A percentile compares a stretch with the other conserved stretches of the same genome.
Conservation (phyloP, 1,284 basidiomycete species). For the Lentinus polychrous region DNA sequence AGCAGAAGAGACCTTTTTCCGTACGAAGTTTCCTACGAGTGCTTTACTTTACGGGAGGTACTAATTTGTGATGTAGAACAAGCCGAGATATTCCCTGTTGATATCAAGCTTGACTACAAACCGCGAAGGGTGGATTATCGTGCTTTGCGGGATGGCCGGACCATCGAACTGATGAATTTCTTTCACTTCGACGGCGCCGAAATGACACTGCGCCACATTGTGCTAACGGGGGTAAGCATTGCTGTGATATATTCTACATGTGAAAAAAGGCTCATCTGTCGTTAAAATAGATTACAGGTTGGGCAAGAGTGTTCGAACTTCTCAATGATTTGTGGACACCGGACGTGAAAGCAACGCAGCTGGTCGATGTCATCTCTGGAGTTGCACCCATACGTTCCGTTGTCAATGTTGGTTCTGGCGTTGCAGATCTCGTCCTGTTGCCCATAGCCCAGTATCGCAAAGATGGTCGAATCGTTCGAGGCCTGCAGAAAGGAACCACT, state of each 20-base stretch:
- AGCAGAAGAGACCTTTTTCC: conserved; percentile 64
- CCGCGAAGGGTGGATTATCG: conserved; percentile 94
- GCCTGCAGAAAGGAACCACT: conserved; percentile 90
- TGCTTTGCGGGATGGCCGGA: conserved; percentile 86
- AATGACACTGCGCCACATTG: conserved; percentile 94
- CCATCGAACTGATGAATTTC: conserved; percentile 99
- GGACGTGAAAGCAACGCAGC: conserved; percentile 96
- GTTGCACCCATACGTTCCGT: conserved; percentile 92
- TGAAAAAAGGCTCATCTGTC: conserved; percentile 1
- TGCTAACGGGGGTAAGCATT: conserved; percentile 77
- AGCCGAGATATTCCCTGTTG: conserved; percentile 85
- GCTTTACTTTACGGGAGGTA: neutral
- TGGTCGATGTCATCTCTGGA: conserved; percentile 96
- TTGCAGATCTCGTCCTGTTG: conserved; percentile 91
- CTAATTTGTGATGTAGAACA: conserved; percentile 46
- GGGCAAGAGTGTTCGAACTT: conserved; percentile 81
- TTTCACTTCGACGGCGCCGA: conserved; percentile 99
- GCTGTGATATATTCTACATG: conserved; percentile 1
- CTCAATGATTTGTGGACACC: conserved; percentile 98
- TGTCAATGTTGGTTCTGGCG: conserved; percentile 94
- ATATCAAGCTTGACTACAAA: conserved; percentile 96
- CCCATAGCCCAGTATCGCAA: conserved; percentile 98
- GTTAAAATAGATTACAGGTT: conserved; percentile 70
- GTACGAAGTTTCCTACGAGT: conserved; percentile 33
- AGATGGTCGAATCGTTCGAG: conserved; percentile 88